Conservation (phyloP, 2,329 filamentous ascomycete genomes). For the Alternaria conjuncta region DNA sequence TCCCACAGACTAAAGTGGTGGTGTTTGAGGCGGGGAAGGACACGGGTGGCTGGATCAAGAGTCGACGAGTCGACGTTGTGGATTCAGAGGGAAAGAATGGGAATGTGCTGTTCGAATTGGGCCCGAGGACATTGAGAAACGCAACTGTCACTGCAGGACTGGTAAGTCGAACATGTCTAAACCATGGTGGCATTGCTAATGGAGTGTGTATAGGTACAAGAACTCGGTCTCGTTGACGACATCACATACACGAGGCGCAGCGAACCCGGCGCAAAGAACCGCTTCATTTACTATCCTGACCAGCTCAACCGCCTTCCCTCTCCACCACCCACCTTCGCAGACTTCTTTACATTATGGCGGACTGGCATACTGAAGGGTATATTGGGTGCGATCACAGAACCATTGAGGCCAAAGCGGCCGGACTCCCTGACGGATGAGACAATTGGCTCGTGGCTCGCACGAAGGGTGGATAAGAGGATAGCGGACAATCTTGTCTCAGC, state of each 20-base stretch:
- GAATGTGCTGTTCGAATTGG: constrained; percentile 78
- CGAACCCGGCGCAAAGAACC: constrained; percentile 64
- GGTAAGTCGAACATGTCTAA: constrained; percentile 56
- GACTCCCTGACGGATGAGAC: constrained; percentile 67
- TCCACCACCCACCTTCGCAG: constrained; percentile 29
- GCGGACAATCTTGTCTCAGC: constrained; percentile 79
- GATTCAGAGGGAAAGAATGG: constrained; percentile 52
- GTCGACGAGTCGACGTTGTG: constrained; percentile 66
- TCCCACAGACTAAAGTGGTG: constrained; percentile 74
- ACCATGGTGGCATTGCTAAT: constrained; percentile 10
- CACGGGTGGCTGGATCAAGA: constrained; percentile 85
- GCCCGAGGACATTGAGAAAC: constrained; percentile 78
- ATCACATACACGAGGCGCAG: constrained; percentile 61
- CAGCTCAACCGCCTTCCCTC: constrained; percentile 65
- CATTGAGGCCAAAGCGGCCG: constrained; percentile 41
- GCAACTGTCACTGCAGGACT: constrained; percentile 73
- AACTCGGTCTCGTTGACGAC: constrained; percentile 63
- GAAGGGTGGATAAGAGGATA: constrained; percentile 61
- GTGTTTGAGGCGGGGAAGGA: constrained; percentile 76
- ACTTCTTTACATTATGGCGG: constrained; percentile 49
- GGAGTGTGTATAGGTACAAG: constrained; percentile 57
- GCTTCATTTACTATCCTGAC: constrained; percentile 89
- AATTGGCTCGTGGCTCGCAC: constrained; percentile 69
- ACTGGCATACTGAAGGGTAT: constrained; percentile 64
- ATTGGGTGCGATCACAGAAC: constrained; percentile 48